Conservation (phyloP, 305 asterid species). For the Caryopteris hybrid region DNA sequence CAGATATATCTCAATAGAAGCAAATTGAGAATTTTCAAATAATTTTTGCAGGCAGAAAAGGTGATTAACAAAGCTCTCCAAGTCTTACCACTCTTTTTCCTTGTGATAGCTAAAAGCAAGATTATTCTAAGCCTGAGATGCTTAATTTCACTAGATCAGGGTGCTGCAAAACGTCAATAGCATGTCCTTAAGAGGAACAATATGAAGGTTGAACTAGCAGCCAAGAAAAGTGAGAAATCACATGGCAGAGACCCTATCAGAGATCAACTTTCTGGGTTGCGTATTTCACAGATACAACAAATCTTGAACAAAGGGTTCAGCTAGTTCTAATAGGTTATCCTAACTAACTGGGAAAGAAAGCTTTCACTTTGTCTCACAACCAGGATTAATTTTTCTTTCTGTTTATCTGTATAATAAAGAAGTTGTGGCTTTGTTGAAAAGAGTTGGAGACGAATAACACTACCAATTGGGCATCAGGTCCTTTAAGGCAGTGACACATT, state of each 20-base stretch:
- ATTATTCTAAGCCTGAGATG: background rate
- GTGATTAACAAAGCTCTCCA: background rate
- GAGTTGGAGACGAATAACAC: too few relatives aligned
- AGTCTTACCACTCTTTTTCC: background rate
- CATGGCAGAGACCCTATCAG: background rate
- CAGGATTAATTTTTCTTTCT: background rate
- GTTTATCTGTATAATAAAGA: background rate
- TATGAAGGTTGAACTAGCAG: background rate
- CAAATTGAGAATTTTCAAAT: background rate
- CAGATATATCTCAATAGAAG: background rate
- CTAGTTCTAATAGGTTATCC: background rate
- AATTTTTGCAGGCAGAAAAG: background rate
- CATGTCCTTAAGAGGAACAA: background rate
- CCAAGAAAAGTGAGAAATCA: background rate
- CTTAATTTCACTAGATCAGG: background rate
- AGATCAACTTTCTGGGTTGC: background rate
- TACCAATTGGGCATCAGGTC: background rate
- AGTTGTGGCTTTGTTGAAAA: background rate
- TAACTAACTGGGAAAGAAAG: background rate
- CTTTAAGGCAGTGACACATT: background rate
- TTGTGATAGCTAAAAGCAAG: background rate
- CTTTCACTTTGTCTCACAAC: too few relatives aligned
- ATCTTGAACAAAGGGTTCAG: background rate
- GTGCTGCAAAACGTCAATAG: background rate
- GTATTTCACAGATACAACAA: too few relatives aligned